Base-by-base conservation (phyloP, 2,329 filamentous ascomycete genomes). In the Fusarium albidum region DNA sequence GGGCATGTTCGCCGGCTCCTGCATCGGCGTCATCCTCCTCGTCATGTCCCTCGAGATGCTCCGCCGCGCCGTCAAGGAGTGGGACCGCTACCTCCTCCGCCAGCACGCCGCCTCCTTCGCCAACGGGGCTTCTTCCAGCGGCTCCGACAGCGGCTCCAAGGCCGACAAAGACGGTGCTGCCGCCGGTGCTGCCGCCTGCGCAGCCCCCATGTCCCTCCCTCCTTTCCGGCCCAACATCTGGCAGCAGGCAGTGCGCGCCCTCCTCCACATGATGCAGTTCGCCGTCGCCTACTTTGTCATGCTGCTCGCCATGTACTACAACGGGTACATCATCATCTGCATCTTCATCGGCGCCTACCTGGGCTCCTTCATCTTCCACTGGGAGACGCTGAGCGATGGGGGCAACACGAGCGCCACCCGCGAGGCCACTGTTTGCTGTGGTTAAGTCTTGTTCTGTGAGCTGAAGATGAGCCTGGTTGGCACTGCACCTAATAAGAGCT, bases 231-330 rank as follows among this genome's bases (percentile, higher is more conserved):
- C 89, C 0, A 88, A 76, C 10, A 32, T 87, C 2, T 64, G 82
- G 18, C 86, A 94, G 71, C 90, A 94, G 68, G 74, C 81, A 0
- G 68, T 89, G 5, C 82, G 90, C 7, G 86, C 90, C 0, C 57
- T 86, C 5, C 70, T 94, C 15, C 89, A 93, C 63, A 85, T 86
- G 74, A 49, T 85, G 5, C 88, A 90, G 61, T 91, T 94, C 65
- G 85, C 84, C 0, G 81, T 92, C 2, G 90, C 89, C 3, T 95
- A 94, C 70, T 85, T 94, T 63, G 73, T 94, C 66, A 94, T 95
- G 91, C 74, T 89, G 75, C 50, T 69, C 39, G 63, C 66, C 73
- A 69, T 64, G 72, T 84, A 85, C 69, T 86, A 81, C 73, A 85
- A 85, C 63, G 84, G 87, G 9, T 95, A 91, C 72, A 81, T 95